Evolutionary conservation across 2,329 filamentous ascomycete species (phyloP), one percentile per base, ranked within the genome.

Genomic region (Neonectria magnoliae): DNA sequence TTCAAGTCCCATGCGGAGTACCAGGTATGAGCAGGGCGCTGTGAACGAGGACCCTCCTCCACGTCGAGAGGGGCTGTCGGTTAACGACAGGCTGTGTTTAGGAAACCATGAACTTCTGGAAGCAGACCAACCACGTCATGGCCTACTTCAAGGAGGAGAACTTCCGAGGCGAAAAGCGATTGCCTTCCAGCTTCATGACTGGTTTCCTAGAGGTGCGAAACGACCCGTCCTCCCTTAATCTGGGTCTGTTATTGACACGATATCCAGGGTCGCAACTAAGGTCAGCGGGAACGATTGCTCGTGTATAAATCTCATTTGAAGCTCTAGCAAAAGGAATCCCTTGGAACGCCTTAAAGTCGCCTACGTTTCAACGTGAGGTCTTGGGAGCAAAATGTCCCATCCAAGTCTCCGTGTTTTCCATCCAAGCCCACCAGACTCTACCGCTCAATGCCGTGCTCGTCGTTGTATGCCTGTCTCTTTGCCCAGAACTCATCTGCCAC

Each of bases 71-170:
- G 29, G 54, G 41, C 42, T 54, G 62, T 45, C 25, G 22, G 51
- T 67, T 73, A 57, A 73, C 60, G 25, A 44, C 36, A 51, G 60
- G 63, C 48, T 47, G 53, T 64, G 51, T 41, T 73, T 38, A 98
- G 94, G 96, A 99, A 87, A 99, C 93, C 58, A 89, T 99, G 86
- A 99, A 99, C 84, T 99, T 92, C 87, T 99, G 96, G 96, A 97
- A 98, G 83, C 96, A 99, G 82, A 87, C 94, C 67, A 92, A 92
- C 69, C 96, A 99, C 80, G 88, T 99, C 73, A 93, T 99, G 88
- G 94, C 96, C 75, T 99, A 97, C 82, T 99, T 98, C 87, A 90
- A 94, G 78, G 87, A 90, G 74, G 94, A 98, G 81, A 88, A 86
- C 80, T 88, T 88, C 78, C 83, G 93, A 89, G 85, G 93, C 89